These are phyloP conservation scores for Paragyromitra xinjiangensis DNA, from an alignment of 495 filamentous ascomycete species.

Conservation along the genomic window DNA sequence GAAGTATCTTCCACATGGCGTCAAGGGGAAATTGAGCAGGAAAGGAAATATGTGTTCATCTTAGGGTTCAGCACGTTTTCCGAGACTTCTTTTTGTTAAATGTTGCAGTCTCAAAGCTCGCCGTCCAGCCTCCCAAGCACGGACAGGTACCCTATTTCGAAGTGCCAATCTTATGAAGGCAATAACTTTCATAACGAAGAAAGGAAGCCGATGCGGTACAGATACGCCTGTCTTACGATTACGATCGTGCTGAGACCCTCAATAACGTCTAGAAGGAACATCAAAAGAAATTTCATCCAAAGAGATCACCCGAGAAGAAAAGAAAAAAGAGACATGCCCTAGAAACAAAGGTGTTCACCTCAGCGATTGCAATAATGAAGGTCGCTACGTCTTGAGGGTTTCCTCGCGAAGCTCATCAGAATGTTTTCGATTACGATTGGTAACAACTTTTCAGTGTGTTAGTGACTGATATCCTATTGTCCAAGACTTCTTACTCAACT, in stretches of 20 bases:
- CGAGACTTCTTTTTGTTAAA: neutral
- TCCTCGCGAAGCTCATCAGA: conserved; percentile 2
- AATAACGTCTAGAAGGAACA: conserved; percentile 27
- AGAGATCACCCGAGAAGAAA: neutral
- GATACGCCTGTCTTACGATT: neutral
- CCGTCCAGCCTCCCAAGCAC: neutral
- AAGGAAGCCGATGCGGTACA: conserved; percentile 14
- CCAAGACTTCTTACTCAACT: neutral
- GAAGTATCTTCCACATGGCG: conserved; percentile 17
- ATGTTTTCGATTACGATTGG: neutral
- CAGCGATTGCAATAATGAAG: neutral
- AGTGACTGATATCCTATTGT: conserved; percentile 6
- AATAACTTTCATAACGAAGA: conserved; percentile 1
- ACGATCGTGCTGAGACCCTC: neutral
- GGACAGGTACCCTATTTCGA: neutral
- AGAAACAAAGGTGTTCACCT: neutral
- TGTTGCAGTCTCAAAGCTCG: neutral
- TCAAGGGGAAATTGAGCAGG: conserved; percentile 7
- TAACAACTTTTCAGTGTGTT: neutral
- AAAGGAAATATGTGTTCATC: conserved; percentile 12
- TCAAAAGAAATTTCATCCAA: conserved; percentile 23
- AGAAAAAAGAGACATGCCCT: neutral
- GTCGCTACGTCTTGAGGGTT: neutral
- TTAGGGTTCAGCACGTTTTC: conserved; percentile 18
- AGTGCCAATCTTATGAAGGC: neutral